Conservation (phyloP, 164 flowering plant genomes). For the Stephania cephalantha region DNA sequence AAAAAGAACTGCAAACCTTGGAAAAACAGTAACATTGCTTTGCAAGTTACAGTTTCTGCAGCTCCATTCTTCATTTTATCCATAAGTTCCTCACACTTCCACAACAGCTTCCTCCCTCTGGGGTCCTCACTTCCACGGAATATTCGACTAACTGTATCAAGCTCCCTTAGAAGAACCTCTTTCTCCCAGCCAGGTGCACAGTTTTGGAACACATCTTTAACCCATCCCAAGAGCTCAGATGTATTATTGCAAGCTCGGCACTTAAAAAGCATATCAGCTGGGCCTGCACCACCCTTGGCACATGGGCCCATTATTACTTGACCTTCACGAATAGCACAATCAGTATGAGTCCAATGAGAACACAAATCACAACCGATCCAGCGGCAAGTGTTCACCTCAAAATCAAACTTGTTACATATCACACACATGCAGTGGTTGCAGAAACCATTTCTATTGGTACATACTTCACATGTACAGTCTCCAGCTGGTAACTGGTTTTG, state of each 20-base stretch:
- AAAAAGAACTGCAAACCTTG: constrained; percentile 47
- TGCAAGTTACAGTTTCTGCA: constrained; percentile 61
- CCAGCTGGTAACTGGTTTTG: constrained; percentile 87
- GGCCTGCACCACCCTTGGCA: constrained; percentile 53
- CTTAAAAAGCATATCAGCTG: constrained; percentile 80
- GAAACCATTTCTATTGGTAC: constrained; percentile 79
- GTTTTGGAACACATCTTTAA: constrained; percentile 92
- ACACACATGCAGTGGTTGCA: constrained; percentile 98
- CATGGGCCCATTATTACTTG: constrained; percentile 72
- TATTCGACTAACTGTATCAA: constrained; percentile 81
- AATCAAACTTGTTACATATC: constrained; percentile 91
- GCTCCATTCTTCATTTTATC: constrained; percentile 75
- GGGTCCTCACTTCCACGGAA: constrained; percentile 89
- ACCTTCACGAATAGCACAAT: constrained; percentile 88
- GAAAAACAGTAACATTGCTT: constrained; percentile 63
- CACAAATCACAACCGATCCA: constrained; percentile 98
- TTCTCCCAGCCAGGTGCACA: constrained; percentile 95
- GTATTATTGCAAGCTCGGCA: constrained; percentile 88
- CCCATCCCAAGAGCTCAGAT: constrained; percentile 95
- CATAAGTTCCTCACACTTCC: constrained; percentile 90
- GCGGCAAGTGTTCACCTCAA: constrained; percentile 94
- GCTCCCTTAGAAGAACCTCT: constrained; percentile 72
- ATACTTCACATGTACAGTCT: constrained; percentile 79
- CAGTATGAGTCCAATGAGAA: constrained; percentile 98
- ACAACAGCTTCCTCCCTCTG: constrained; percentile 73